Conservation (phyloP, 768 basidiomycete species). For the Suillus paluster region DNA sequence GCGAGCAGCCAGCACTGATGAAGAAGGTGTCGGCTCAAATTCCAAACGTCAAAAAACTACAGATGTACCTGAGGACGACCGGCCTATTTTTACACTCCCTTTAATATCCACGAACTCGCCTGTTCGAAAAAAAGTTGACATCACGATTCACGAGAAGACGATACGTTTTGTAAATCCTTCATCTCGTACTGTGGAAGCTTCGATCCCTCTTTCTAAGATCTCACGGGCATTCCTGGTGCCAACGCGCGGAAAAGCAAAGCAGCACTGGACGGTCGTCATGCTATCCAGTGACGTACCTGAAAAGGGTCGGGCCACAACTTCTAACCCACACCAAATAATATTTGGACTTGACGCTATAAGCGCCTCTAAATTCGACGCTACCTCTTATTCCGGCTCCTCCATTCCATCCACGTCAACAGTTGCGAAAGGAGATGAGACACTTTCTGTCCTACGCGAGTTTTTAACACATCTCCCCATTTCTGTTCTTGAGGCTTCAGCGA, state of each 20-base stretch:
- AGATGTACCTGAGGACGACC: constrained; percentile 36
- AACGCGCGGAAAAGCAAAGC: constrained; percentile 71
- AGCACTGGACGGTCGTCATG: constrained; percentile 74
- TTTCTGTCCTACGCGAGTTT: constrained; percentile 53
- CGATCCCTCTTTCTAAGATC: constrained; percentile 53
- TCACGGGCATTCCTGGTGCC: constrained; percentile 72
- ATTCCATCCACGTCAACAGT: constrained; percentile 33
- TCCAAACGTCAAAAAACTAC: constrained; percentile 26
- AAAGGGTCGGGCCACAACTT: constrained; percentile 42
- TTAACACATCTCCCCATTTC: constrained; percentile 51
- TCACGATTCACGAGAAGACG: constrained; percentile 55
- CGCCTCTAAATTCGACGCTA: constrained; percentile 49
- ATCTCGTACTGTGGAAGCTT: constrained; percentile 52
- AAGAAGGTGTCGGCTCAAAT: constrained; percentile 7
- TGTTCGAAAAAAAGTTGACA: constrained; percentile 75
- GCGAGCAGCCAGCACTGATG: constrained; percentile 21
- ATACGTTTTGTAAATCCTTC: constrained; percentile 58
- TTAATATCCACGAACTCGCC: constrained; percentile 73
- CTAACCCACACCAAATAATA: constrained; percentile 58
- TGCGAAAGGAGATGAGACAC: constrained; percentile 58
- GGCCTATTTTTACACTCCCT: constrained; percentile 61
- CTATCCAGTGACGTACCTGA: constrained; percentile 59
- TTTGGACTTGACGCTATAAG: constrained; percentile 71
- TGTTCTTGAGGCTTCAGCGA: constrained; percentile 50
- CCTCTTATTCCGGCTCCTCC: constrained; percentile 35